Percentiles rank a stretch among this genome's conserved stretches.
Conservation (phyloP, 306 rosid genomes). For the Rosa persica region DNA sequence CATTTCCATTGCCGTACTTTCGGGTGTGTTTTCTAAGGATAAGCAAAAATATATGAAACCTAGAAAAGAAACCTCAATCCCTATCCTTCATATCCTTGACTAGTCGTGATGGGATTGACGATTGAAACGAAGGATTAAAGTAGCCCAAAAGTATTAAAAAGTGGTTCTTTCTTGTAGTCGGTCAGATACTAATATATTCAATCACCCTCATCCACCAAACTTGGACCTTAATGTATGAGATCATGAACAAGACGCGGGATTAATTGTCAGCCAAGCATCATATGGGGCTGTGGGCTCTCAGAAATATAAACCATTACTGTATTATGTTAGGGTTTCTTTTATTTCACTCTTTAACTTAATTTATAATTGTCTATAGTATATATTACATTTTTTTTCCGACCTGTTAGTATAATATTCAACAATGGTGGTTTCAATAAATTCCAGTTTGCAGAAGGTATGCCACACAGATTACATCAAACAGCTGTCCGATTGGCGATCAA, state of each 20-base stretch:
- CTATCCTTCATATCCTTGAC: conserved; percentile 4
- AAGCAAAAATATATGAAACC: conserved; percentile 23
- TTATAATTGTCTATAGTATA: too few species aligned
- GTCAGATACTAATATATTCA: conserved; percentile 32
- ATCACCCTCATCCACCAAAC: neutral
- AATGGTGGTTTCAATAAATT: too few species aligned
- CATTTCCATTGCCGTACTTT: conserved; percentile 19
- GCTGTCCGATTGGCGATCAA: too few species aligned
- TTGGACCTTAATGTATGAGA: neutral
- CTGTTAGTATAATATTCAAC: too few species aligned
- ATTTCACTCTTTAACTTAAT: neutral
- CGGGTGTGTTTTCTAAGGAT: conserved; percentile 22
- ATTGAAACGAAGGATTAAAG: conserved; percentile 20
- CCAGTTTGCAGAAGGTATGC: too few species aligned
- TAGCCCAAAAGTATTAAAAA: conserved; percentile 31
- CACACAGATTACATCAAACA: too few species aligned
- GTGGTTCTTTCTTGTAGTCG: conserved; percentile 33
- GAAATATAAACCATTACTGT: neutral
- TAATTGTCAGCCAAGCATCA: neutral
- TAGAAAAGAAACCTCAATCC: conserved; percentile 13
- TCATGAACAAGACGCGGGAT: neutral
- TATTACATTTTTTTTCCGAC: too few species aligned
- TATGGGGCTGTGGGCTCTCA: neutral
- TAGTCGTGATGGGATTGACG: conserved; percentile 21
- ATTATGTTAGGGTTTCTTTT: neutral